Base-by-base conservation (phyloP, 306 rosid genomes). In the Lupinus albus region DNA sequence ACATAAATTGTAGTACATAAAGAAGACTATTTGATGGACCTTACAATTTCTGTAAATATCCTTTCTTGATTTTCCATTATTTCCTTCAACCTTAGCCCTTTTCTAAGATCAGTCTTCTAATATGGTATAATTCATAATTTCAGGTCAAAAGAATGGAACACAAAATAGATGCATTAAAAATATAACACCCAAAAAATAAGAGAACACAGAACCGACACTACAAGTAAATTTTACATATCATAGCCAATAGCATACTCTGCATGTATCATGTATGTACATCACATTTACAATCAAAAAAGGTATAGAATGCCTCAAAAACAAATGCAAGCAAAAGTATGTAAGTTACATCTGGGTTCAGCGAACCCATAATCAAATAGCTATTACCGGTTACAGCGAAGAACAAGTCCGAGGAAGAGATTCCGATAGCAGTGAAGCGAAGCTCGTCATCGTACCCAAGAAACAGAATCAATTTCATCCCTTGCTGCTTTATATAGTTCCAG, bases 401-500 rank as follows among this genome's bases (percentile, higher is more conserved):
- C 79, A 67, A 55, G 71, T 30, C 21, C 13, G 11, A 59, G n/a
- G 17, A 33, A 51, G 21, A 46, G 11, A 54, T 16, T 41, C 11
- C 16, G 38, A 17, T 6, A 35, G 28, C 56, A 60, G 41, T 41
- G 61, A 46, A 53, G 41, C 46, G 61, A 46, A 53, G 60, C 55
- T 92, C 78, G 90, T 92, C 78, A 93, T 66, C 96, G 86, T 5
- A 61, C 71, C 97, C 97, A 93, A 20, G 97, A 79, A 55, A 93
- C 96, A 8, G 97, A 88, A 69, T 93, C 99, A 33, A 93, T 73
- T 74, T 93, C 99, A 48, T 93, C 99, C 75, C 99, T 90, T 9
- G 99, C 99, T 45, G 99, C 81, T 69, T 93, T 93, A 79, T 93
- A 88, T 44, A 93, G 80, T 68, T 90, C 97, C 32, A 90, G 99